Conservation (phyloP, 495 filamentous ascomycete genomes). For the Xylaria cubensis region DNA sequence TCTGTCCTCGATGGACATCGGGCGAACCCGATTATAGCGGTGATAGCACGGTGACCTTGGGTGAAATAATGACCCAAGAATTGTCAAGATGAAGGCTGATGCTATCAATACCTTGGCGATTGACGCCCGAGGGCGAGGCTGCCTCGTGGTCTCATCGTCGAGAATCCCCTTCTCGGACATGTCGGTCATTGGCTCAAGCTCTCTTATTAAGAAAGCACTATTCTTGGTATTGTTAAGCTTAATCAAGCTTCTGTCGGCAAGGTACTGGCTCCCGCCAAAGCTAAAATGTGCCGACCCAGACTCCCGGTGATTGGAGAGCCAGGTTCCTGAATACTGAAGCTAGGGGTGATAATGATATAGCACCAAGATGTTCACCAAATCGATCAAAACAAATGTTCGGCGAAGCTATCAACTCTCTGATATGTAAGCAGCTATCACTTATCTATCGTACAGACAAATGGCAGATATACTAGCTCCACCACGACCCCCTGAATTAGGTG, state of each 20-base stretch:
- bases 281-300: not conserved
- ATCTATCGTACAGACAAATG: not conserved
- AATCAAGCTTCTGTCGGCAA: not conserved
- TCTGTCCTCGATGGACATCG: constrained; percentile 63
- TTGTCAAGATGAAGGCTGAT: constrained; percentile 25
- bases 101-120: constrained; percentile 28
- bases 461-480: constrained; percentile 17
- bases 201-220: not conserved
- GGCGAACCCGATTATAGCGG: constrained; percentile 32
- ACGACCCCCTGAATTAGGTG: not conserved
- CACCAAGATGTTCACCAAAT: not conserved
- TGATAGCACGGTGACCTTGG: constrained; percentile 33
- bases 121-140: constrained; percentile 27
- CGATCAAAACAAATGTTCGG: not conserved
- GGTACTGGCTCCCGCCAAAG: constrained; percentile 1
- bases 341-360: not conserved
- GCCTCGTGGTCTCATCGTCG: not conserved
- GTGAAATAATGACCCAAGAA: constrained; percentile 34
- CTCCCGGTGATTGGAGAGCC: not conserved
- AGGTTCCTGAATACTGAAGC: not conserved
- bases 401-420: not conserved
- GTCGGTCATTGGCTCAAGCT: not conserved
- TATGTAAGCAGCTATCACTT: constrained; percentile 8
- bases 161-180: constrained; percentile 26
- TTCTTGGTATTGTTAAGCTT: not conserved